These are phyloP conservation scores for Colletotrichum abscissum DNA, from an alignment of 2,329 filamentous ascomycete genomes.

Conservation along the genomic window DNA sequence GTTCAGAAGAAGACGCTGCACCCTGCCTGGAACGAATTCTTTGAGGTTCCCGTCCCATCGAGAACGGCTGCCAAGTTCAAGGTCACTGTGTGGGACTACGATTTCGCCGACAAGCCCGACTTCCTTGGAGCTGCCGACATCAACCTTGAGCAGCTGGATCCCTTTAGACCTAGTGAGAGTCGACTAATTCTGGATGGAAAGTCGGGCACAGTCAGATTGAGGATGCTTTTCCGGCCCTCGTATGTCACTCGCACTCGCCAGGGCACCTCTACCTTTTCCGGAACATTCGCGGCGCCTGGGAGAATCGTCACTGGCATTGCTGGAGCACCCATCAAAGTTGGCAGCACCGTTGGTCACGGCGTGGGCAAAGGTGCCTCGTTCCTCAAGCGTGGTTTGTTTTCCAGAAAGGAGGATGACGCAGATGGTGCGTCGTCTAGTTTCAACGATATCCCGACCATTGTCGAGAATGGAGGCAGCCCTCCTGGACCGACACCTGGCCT, in stretches of 20 bases:
- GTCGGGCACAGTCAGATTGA: constrained; percentile 83
- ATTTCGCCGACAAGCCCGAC: constrained; percentile 95
- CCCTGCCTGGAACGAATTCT: constrained; percentile 96
- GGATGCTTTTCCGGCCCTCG: constrained; percentile 90
- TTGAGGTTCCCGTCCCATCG: constrained; percentile 85
- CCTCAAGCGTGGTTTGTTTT: constrained; percentile 84
- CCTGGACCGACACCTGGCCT: constrained; percentile 40
- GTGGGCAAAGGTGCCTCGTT: constrained; percentile 93
- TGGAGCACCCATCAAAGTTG: constrained; percentile 94
- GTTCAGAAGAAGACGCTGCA: constrained; percentile 96
- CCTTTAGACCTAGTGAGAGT: constrained; percentile 84
- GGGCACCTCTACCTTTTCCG: constrained; percentile 92
- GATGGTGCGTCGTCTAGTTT: constrained; percentile 53
- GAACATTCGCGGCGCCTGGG: constrained; percentile 86
- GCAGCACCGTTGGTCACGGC: constrained; percentile 76
- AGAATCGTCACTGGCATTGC: constrained; percentile 86
- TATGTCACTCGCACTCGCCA: constrained; percentile 90
- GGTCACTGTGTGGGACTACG: constrained; percentile 92
- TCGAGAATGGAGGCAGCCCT: constrained; percentile 55
- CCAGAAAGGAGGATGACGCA: constrained; percentile 72
- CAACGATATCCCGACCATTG: constrained; percentile 50
- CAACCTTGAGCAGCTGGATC: constrained; percentile 82
- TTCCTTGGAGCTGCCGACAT: constrained; percentile 83
- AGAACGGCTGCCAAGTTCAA: constrained; percentile 86
- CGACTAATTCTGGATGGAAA: constrained; percentile 85